Percentiles rank a stretch among this genome's conserved stretches.
phyloP scores from a whole-genome alignment of 768 basidiomycete species.

The Tricholoma flavovirens region DNA sequence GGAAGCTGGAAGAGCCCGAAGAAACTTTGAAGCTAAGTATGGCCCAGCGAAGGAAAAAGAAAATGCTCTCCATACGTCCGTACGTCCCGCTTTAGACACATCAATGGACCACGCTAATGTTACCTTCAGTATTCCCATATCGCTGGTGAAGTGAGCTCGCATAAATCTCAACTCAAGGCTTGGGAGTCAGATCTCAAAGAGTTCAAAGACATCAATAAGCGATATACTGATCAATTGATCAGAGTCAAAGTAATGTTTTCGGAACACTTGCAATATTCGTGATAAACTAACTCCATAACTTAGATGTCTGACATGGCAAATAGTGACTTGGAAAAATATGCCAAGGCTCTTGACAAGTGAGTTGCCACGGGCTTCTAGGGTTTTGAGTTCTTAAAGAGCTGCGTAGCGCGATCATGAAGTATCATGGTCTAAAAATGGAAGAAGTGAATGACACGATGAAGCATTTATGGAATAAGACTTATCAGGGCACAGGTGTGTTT shows the following conservation, averaged over 20 bases:
- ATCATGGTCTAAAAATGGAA: slow-evolving; percentile 96
- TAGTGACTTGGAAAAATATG: slow-evolving; percentile 95
- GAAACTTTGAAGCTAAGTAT: slow-evolving; percentile 82
- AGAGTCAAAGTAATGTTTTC: slow-evolving; percentile 77
- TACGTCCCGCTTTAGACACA: slow-evolving; percentile 23
- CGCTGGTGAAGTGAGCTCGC: slow-evolving; percentile 76
- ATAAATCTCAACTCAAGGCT: slow-evolving; percentile 58
- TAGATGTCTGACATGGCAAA: slow-evolving; percentile 99
- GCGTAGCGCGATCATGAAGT: slow-evolving; percentile 94
- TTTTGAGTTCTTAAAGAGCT: slow-evolving; percentile 2
- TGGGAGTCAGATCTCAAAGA: slow-evolving; percentile 72
- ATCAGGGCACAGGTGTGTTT: slow-evolving; percentile 90
- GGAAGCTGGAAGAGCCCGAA: slow-evolving; percentile 74
- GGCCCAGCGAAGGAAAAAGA: slow-evolving; percentile 65
- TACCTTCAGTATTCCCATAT: slow-evolving; percentile 64
- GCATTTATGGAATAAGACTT: slow-evolving; percentile 97
- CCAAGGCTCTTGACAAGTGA: slow-evolving; percentile 94
- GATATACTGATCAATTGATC: slow-evolving; percentile 86
- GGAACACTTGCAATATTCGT: neutral
- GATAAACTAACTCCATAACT: neutral
- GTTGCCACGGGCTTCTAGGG: slow-evolving; percentile 18
- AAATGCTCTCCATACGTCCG: slow-evolving; percentile 63
- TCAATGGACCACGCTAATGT: neutral
- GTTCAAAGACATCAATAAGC: slow-evolving; percentile 81
- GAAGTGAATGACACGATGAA: slow-evolving; percentile 98